phyloP scores from a whole-genome alignment of 768 basidiomycete genomes.

The Trametes coccinea region DNA sequence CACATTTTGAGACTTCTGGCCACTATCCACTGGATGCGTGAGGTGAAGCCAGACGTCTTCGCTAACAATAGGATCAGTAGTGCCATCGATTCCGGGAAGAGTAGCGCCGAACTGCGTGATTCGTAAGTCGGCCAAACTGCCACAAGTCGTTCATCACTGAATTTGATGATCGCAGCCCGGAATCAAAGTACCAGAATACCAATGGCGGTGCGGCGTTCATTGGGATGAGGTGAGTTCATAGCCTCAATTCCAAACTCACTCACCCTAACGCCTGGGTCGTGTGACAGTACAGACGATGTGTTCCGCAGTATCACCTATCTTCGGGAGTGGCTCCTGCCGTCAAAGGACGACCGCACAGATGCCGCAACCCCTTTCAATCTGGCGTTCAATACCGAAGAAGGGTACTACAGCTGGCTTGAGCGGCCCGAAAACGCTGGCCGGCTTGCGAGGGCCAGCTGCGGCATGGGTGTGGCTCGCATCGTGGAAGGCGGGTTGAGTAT shows the following conservation, averaged over 20 bases:
- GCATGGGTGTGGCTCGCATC: slow-evolving; percentile 63
- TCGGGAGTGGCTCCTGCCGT: slow-evolving; percentile 7
- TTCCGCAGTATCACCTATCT: neutral
- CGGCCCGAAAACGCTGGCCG: slow-evolving; percentile 46
- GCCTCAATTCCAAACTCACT: too few relatives aligned
- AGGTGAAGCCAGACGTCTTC: slow-evolving; percentile 24
- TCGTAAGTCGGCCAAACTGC: neutral
- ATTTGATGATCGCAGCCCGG: too few relatives aligned
- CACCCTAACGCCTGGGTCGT: too few relatives aligned
- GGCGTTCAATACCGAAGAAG: slow-evolving; percentile 51
- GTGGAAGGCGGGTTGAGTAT: slow-evolving; percentile 46
- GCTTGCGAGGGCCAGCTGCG: slow-evolving; percentile 64
- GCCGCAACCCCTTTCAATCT: slow-evolving; percentile 50
- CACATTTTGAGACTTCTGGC: slow-evolving; percentile 22
- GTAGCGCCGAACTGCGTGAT: slow-evolving; percentile 1
- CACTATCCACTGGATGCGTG: slow-evolving; percentile 23
- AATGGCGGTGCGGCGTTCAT: slow-evolving; percentile 69
- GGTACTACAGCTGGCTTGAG: slow-evolving; percentile 71
- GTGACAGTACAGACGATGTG: neutral
- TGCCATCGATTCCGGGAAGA: slow-evolving; percentile 19
- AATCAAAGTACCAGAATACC: slow-evolving; percentile 60
- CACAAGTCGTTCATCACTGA: too few relatives aligned
- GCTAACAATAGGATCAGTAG: slow-evolving; percentile 20
- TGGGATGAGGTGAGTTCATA: slow-evolving; percentile 65
- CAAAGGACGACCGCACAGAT: neutral